phyloP scores from a whole-genome alignment of 768 basidiomycete genomes.

The Tylopilus sp. region DNA sequence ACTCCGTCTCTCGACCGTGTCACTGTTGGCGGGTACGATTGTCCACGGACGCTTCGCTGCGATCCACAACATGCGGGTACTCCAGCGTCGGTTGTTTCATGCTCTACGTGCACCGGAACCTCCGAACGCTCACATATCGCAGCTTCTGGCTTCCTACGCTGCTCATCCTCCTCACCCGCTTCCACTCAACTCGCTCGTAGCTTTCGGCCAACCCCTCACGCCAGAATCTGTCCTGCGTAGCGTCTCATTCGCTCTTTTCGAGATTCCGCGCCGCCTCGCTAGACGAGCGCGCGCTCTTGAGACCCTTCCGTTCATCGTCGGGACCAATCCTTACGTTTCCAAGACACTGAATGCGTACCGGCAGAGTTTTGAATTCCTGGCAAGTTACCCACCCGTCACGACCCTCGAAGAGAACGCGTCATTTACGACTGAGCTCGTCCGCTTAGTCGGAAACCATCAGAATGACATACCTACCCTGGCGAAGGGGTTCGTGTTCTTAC shows the following conservation, averaged over 20 bases:
- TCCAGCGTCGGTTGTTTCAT: conserved; percentile 20
- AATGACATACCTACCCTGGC: conserved; percentile 91
- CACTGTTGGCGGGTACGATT: conserved; percentile 3
- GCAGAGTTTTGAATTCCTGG: conserved; percentile 66
- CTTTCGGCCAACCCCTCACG: conserved; percentile 72
- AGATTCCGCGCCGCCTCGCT: conserved; percentile 75
- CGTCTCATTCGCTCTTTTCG: conserved; percentile 68
- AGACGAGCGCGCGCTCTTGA: conserved; percentile 73
- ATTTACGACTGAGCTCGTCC: conserved; percentile 66
- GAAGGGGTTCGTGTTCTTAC: conserved; percentile 59
- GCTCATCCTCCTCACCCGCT: conserved; percentile 63
- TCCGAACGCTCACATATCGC: conserved; percentile 49
- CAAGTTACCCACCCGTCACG: conserved; percentile 61
- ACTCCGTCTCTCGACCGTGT: not conserved
- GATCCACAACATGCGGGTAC: conserved; percentile 2
- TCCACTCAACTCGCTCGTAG: conserved; percentile 68
- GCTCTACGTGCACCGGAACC: conserved; percentile 46
- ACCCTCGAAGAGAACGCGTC: conserved; percentile 65
- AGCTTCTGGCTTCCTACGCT: conserved; percentile 61
- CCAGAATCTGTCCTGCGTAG: conserved; percentile 68
- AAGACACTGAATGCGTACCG: conserved; percentile 65
- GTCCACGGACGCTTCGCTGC: not conserved
- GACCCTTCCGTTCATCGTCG: conserved; percentile 80
- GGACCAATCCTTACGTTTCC: conserved; percentile 84
- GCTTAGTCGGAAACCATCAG: conserved; percentile 71